Percentiles rank a stretch among this genome's conserved stretches.
phyloP scores from a whole-genome alignment of 2,329 filamentous ascomycete species.

The Colletotrichum destructivum region DNA sequence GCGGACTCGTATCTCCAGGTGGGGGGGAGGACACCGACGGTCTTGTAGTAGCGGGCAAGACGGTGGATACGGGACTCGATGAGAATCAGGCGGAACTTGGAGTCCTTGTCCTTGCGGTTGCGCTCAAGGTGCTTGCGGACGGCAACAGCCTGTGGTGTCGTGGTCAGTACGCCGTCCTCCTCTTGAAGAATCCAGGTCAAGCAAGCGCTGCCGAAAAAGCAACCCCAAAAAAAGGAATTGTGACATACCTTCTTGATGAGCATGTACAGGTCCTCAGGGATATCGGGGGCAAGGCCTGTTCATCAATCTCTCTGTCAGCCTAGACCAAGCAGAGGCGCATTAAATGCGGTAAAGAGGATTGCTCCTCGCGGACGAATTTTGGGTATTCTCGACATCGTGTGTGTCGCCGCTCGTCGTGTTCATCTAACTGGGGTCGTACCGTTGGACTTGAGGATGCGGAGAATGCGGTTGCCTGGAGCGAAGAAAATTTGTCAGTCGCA shows the following conservation, averaged over 20 bases:
- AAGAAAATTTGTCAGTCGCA: conserved; percentile 55
- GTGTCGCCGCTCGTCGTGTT: conserved; percentile 39
- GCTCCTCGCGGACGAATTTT: conserved; percentile 33
- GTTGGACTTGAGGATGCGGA: conserved; percentile 97
- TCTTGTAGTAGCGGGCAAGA: conserved; percentile 99
- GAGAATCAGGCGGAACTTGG: conserved; percentile 99
- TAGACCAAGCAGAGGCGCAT: conserved; percentile 90
- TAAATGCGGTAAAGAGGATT: conserved; percentile 42
- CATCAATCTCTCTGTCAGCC: conserved; percentile 91
- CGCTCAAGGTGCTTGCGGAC: conserved; percentile 99
- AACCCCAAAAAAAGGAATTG: no score
- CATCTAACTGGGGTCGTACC: conserved; percentile 78
- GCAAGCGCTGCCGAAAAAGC: no score
- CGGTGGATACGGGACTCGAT: conserved; percentile 99
- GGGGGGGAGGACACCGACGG: conserved; percentile 85
- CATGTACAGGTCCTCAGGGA: conserved; percentile 99
- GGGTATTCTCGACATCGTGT: conserved; percentile 13
- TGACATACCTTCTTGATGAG: conserved; percentile 96
- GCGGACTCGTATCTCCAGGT: conserved; percentile 99
- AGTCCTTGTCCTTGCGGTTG: conserved; percentile 99
- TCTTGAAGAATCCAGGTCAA: background rate
- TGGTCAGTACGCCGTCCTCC: conserved; percentile 19
- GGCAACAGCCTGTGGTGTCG: conserved; percentile 81
- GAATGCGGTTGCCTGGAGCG: conserved; percentile 98
- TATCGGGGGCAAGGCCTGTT: conserved; percentile 96